Percentiles rank a stretch among this genome's conserved stretches.
These are phyloP conservation scores for Babesia bigemina DNA, from an alignment of 169 alveolate species.

Conservation along the genomic window DNA sequence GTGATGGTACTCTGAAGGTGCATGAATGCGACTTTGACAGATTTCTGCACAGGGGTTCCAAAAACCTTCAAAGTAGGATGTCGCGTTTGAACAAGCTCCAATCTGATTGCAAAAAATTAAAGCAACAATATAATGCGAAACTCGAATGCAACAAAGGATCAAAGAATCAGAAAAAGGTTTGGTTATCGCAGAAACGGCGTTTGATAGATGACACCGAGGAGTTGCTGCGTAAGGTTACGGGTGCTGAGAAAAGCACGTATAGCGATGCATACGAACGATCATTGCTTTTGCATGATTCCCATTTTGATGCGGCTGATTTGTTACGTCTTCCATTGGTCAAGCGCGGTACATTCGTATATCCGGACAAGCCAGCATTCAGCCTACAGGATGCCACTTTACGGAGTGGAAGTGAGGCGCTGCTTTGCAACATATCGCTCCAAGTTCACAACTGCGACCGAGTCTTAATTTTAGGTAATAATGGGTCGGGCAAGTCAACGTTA, in stretches of 20 bases:
- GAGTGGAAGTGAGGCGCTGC: slow-evolving; percentile 53
- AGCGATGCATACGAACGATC: slow-evolving; percentile 39
- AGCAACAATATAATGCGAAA: slow-evolving; percentile 21
- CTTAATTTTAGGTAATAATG: slow-evolving; percentile 73
- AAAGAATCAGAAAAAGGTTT: slow-evolving; percentile 23
- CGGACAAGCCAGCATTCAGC: slow-evolving; percentile 58
- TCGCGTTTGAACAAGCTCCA: slow-evolving; percentile 32
- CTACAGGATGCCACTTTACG: slow-evolving; percentile 55
- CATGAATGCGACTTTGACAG: slow-evolving; percentile 51
- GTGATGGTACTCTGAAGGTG: slow-evolving; percentile 50
- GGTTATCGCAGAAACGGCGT: slow-evolving; percentile 42
- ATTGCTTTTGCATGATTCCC: slow-evolving; percentile 4
- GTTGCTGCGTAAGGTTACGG: slow-evolving; percentile 19
- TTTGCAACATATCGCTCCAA: slow-evolving; percentile 56
- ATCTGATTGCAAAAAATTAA: slow-evolving; percentile 11
- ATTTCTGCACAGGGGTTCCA: slow-evolving; percentile 49
- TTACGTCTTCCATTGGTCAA: slow-evolving; percentile 57
- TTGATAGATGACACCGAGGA: slow-evolving; percentile 41
- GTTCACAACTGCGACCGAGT: slow-evolving; percentile 67
- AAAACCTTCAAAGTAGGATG: neutral
- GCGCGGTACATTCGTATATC: slow-evolving; percentile 53
- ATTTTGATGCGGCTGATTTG: slow-evolving; percentile 4
- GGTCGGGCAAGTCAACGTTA: slow-evolving; percentile 76
- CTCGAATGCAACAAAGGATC: slow-evolving; percentile 33
- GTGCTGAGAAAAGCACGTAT: slow-evolving; percentile 30